Base-by-base conservation (phyloP, 139 green algal genomes). In the Edaphochlamys debaryana region DNA sequence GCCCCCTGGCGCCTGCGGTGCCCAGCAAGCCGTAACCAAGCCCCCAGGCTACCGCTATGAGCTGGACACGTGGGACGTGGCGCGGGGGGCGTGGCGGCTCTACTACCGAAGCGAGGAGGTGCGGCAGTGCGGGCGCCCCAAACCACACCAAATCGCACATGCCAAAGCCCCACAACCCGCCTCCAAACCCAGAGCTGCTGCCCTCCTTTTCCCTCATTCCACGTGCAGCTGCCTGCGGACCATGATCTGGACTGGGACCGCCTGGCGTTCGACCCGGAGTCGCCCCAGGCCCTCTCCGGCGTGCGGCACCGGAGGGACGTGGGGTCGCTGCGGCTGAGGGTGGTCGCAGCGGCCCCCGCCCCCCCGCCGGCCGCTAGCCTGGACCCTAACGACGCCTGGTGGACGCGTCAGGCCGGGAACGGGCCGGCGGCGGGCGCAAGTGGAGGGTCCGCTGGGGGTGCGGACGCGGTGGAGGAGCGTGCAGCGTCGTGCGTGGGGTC, bases 91-190 rank as follows among this genome's bases (percentile, higher is more conserved):
- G 3, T 81, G 75, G 75, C n/a, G 19, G 41, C 75, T 30, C 30
- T 71, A 72, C 36, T 81, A 81, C 58, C 2, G 60, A 40, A 81
- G 75, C 60, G 75, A 81, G 36, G 60, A 81, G 60, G 75, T 81
- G 40, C 38, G 50, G 20, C 6, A 9, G 64, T 34, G 7, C 6
- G 48, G 48, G 15, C 9, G 48, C 11, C 11, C 11, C 48, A 15
- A 15, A 15, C 48, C 48, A 15, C 48, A 54, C 9, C 48, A 15
- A 15, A 9, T 54, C 48, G 15, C 11, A 9, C 15, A 15, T 54
- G 48, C 11, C 48, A 23, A 54, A 54, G 48, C 15, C 11, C 15
- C 48, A 15, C 11, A 15, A 15, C 48, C 9, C 11, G 48, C 48
- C 15, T 54, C 48, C 15, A 15, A 15, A 54, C 11, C 11, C 11